Evolutionary conservation across 352 stramenopile genomes (phyloP).

Genomic region (Globisporangium okanoganense): DNA sequence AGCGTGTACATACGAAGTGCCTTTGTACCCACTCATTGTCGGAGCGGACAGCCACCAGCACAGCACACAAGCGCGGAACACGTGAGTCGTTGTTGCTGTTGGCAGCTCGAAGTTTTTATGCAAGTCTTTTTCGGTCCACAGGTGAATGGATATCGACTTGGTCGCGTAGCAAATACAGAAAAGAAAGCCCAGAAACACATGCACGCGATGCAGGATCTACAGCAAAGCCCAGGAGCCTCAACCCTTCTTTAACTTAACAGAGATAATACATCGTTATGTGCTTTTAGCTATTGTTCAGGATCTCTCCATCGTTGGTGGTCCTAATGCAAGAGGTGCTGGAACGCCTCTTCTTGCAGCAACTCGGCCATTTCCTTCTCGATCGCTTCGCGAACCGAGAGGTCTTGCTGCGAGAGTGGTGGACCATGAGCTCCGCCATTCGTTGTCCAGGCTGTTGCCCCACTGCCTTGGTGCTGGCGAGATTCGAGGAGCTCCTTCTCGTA

Average conservation of each 20-base stretch:
- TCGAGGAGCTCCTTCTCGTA: constrained; percentile 25
- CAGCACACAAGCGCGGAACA: not conserved
- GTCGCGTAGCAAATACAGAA: not conserved
- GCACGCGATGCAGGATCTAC: constrained; percentile 5
- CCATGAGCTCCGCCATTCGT: constrained; percentile 16
- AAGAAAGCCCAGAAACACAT: not conserved
- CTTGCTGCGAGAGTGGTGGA: not conserved
- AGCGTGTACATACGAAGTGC: constrained; percentile 1
- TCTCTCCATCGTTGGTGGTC: not conserved
- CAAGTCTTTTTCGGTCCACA: constrained; percentile 12
- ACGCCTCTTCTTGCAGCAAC: constrained; percentile 22
- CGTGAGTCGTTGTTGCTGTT: not conserved
- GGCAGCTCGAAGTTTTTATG: constrained; percentile 9
- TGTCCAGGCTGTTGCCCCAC: not conserved
- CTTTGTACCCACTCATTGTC: constrained; percentile 1
- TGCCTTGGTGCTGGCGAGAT: constrained; percentile 2
- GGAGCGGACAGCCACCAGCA: not conserved
- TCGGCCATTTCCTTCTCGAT: constrained; percentile 36
- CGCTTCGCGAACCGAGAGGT: constrained; percentile 27
- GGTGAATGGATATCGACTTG: constrained; percentile 3
- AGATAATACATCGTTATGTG: constrained; percentile 9
- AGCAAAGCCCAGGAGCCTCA: constrained; percentile 1
- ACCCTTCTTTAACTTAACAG: constrained; percentile 8
- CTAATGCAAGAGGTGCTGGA: constrained; percentile 7
- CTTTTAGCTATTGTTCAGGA: not conserved